phyloP scores from a whole-genome alignment of 768 basidiomycete species.

The Cyclocybe cylindracea region DNA sequence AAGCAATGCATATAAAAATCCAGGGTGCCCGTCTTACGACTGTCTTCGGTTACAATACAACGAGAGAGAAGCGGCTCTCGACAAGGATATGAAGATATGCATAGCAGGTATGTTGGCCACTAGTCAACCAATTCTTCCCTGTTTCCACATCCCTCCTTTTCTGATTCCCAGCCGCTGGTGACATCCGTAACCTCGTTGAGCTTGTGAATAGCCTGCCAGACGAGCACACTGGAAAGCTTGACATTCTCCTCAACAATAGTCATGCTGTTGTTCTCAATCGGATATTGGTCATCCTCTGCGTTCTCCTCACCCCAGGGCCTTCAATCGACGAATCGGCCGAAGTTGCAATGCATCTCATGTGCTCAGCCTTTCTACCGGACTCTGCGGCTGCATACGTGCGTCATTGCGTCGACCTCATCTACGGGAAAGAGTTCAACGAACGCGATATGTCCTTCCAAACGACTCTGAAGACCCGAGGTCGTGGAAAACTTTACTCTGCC shows the following conservation, averaged over 20 bases:
- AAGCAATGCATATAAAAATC: constrained; percentile 18
- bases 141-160: background rate
- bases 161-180: constrained; percentile 26
- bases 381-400: constrained; percentile 34
- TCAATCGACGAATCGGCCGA: constrained; percentile 43
- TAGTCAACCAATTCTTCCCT: background rate
- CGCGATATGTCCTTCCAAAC: constrained; percentile 38
- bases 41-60: constrained; percentile 29
- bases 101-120: constrained; percentile 25
- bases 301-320: constrained; percentile 37
- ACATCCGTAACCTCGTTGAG: constrained; percentile 35
- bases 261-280: constrained; percentile 39
- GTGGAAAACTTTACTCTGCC: constrained; percentile 34
- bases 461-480: constrained; percentile 32
- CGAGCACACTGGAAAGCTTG: constrained; percentile 35
- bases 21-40: constrained; percentile 33
- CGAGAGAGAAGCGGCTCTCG: constrained; percentile 23
- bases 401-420: constrained; percentile 35
- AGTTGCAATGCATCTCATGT: constrained; percentile 42
- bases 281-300: constrained; percentile 39
- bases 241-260: constrained; percentile 39
- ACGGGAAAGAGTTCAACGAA: constrained; percentile 29
- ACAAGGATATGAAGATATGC: constrained; percentile 34
- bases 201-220: constrained; percentile 39
- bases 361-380: constrained; percentile 37